Conservation (phyloP, 139 green algal species). For the Tetraselmis chui region DNA sequence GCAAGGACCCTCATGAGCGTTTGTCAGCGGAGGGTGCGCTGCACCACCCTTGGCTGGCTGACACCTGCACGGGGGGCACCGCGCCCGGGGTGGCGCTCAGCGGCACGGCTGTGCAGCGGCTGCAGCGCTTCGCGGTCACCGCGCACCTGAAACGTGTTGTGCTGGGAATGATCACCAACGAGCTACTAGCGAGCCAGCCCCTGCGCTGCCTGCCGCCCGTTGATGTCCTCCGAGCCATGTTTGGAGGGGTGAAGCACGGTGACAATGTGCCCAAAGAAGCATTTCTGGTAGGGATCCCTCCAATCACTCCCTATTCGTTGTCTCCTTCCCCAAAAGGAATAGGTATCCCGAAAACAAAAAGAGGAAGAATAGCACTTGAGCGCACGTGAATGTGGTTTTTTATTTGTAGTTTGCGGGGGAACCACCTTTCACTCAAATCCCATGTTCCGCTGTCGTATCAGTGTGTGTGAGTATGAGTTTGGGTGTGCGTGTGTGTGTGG, state of each 20-base stretch:
- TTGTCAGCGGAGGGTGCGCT: slow-evolving; percentile 9
- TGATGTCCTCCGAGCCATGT: neutral
- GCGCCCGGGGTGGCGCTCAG: slow-evolving; percentile 6
- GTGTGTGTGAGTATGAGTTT: no score
- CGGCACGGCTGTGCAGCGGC: slow-evolving; percentile 10
- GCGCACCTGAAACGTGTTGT: slow-evolving; percentile 16
- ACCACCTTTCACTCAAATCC: no score
- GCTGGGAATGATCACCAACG: slow-evolving; percentile 15
- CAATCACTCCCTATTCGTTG: no score
- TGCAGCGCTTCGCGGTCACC: slow-evolving; percentile 17
- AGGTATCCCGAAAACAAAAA: no score
- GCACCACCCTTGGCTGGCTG: slow-evolving; percentile 15
- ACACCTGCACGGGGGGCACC: neutral
- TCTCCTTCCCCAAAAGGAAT: no score
- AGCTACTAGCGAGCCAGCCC: neutral
- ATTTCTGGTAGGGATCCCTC: neutral
- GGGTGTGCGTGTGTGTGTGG: no score
- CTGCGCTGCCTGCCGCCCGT: neutral
- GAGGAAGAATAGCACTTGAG: no score
- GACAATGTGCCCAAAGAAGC: neutral
- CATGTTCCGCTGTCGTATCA: no score
- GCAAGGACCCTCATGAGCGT: neutral
- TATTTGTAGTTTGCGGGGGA: no score
- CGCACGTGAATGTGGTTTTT: no score
- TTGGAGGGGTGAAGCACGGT: neutral